Evolutionary conservation across 1,284 basidiomycete species (phyloP).

Genomic region (Phenoliferia sp.): DNA sequence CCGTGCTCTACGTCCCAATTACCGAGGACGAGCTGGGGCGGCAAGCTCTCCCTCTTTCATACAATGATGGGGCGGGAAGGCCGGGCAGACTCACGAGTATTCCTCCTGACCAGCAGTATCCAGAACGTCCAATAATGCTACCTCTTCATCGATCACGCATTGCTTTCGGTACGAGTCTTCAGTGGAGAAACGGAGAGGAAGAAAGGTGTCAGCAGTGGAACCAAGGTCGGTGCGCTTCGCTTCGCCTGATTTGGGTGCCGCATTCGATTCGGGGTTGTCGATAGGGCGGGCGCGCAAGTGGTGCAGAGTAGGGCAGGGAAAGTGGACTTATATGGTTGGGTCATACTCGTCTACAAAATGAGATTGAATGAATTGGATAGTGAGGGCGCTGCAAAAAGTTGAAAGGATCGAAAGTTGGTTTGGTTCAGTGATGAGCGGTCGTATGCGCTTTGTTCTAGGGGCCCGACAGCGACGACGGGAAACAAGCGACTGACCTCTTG

Average conservation of each 20-base stretch:
- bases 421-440: neutral
- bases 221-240: neutral
- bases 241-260: neutral
- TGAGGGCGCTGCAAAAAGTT: slow-evolving; percentile 56
- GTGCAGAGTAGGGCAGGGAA: neutral
- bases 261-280: neutral
- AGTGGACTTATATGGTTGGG: slow-evolving; percentile 11
- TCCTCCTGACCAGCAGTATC: slow-evolving; percentile 99
- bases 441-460: slow-evolving; percentile 16
- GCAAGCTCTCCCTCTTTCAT: slow-evolving; percentile 86
- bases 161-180: slow-evolving; percentile 89
- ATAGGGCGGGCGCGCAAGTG: neutral
- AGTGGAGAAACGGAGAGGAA: slow-evolving; percentile 19
- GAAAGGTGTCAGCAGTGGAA: slow-evolving; percentile 12
- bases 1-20: too few relatives aligned
- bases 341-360: slow-evolving; percentile 94
- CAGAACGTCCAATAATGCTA: slow-evolving; percentile 92
- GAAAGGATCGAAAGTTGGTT: neutral
- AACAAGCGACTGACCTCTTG: slow-evolving; percentile 34
- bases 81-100: slow-evolving; percentile 67
- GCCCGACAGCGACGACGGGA: neutral
- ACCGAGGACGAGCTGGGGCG: too few relatives aligned
- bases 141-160: slow-evolving; percentile 95
- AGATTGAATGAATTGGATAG: slow-evolving; percentile 86
- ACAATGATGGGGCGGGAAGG: slow-evolving; percentile 39